Evolutionary conservation across 192 early-diverging fungal genomes (phyloP).

Genomic region (Entrophospora sp.): DNA sequence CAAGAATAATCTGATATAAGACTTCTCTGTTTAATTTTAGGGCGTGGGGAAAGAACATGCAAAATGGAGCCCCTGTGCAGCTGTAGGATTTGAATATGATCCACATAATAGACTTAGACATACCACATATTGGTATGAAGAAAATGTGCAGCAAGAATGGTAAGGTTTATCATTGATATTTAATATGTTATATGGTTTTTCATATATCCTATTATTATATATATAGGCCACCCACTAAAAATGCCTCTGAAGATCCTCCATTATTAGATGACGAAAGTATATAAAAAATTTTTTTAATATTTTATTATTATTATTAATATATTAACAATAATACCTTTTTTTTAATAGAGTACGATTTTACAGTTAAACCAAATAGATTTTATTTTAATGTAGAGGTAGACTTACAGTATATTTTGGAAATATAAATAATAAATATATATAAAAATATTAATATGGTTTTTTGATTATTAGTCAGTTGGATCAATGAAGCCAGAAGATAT

Average conservation of each 20-base stretch:
- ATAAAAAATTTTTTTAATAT: background rate
- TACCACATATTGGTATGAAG: constrained; percentile 89
- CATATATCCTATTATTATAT: background rate
- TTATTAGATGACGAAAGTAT: constrained; percentile 39
- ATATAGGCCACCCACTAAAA: constrained; percentile 47
- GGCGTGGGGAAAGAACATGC: constrained; percentile 97
- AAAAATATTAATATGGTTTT: background rate
- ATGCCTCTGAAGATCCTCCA: constrained; percentile 52
- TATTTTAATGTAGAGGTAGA: constrained; percentile 68
- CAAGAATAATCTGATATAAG: background rate
- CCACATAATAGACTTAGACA: constrained; percentile 91
- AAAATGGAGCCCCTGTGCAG: constrained; percentile 90
- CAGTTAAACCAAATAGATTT: constrained; percentile 67
- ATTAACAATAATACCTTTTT: background rate
- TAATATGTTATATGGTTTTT: background rate
- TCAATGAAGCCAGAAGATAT: constrained; percentile 66
- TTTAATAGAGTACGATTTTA: constrained; percentile 60
- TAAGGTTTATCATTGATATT: constrained; percentile 16
- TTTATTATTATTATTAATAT: background rate
- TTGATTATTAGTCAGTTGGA: constrained; percentile 53
- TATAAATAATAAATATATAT: background rate
- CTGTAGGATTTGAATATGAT: constrained; percentile 92
- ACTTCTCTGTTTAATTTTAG: constrained; percentile 14
- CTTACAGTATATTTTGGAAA: background rate
- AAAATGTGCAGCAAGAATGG: constrained; percentile 80